Evolutionary conservation across 2,329 filamentous ascomycete species (phyloP).

Genomic region (Harringtonia lauricola): DNA sequence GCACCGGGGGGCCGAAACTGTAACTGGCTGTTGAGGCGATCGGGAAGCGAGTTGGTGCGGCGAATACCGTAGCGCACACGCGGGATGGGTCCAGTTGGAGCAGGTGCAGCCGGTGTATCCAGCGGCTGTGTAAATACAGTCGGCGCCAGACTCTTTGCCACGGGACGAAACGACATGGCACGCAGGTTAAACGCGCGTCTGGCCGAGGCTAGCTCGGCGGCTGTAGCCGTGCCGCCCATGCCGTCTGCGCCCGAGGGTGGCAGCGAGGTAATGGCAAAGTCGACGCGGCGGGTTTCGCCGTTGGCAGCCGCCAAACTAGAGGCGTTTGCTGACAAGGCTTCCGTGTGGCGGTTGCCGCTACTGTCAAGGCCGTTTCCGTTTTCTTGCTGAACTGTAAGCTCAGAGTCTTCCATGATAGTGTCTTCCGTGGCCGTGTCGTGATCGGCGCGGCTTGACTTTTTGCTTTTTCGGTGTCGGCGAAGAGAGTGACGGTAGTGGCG

Average conservation of each 20-base stretch:
- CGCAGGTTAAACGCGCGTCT: constrained; percentile 46
- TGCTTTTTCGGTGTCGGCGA: constrained; percentile 21
- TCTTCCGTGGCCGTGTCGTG: constrained; percentile 15
- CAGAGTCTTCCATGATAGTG: constrained; percentile 20
- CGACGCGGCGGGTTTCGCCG: constrained; percentile 26
- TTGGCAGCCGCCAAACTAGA: not conserved
- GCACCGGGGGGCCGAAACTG: constrained; percentile 35
- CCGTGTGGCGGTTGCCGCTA: too few species aligned
- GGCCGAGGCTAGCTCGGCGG: constrained; percentile 16
- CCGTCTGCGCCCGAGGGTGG: constrained; percentile 16
- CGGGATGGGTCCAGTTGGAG: constrained; percentile 35
- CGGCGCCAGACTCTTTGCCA: constrained; percentile 57
- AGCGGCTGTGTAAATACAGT: constrained; percentile 52
- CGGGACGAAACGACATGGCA: constrained; percentile 49
- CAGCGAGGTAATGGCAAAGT: constrained; percentile 28
- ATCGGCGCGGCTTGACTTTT: constrained; percentile 26
- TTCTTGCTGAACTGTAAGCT: not conserved
- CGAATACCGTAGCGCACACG: constrained; percentile 54
- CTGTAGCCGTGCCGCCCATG: constrained; percentile 10
- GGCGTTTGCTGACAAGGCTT: not conserved
- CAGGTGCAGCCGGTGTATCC: constrained; percentile 15
- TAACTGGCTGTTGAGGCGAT: constrained; percentile 47
- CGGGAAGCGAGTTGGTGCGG: constrained; percentile 64
- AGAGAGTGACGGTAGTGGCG: constrained; percentile 25
- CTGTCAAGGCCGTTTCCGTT: too few species aligned